Evolutionary conservation across 2,329 filamentous ascomycete genomes (phyloP).

Genomic region (Fonsecaea nubica): DNA sequence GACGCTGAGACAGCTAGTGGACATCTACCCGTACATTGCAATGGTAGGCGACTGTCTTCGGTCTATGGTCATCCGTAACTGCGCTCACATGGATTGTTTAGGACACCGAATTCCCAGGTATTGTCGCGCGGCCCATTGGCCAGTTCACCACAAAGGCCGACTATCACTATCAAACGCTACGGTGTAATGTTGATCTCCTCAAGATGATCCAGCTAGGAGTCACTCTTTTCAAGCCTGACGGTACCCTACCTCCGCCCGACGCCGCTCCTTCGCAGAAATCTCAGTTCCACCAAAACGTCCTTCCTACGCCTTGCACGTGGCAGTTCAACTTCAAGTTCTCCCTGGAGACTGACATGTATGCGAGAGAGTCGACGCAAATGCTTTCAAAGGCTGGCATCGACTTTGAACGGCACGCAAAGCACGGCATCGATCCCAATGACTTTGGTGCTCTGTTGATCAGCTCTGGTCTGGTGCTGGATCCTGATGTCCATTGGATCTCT

Average conservation of each 20-base stretch:
- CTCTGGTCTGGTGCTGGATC: constrained; percentile 85
- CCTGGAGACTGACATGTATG: constrained; percentile 95
- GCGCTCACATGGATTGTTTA: constrained; percentile 49
- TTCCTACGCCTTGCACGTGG: constrained; percentile 84
- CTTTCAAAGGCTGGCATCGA: constrained; percentile 91
- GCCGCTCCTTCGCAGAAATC: constrained; percentile 59
- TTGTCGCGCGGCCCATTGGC: constrained; percentile 94
- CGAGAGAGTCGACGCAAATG: constrained; percentile 90
- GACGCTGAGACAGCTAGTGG: constrained; percentile 78
- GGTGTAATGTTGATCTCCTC: constrained; percentile 95
- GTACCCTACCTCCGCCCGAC: constrained; percentile 77
- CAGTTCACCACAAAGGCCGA: constrained; percentile 93
- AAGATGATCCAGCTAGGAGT: constrained; percentile 98
- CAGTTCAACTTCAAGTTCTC: constrained; percentile 99
- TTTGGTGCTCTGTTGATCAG: constrained; percentile 91
- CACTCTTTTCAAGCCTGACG: constrained; percentile 88
- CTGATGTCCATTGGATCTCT: constrained; percentile 92
- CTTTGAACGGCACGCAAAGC: constrained; percentile 80
- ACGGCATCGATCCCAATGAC: constrained; percentile 86
- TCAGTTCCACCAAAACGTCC: constrained; percentile 52
- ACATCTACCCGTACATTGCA: constrained; percentile 93
- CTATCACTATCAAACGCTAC: constrained; percentile 97
- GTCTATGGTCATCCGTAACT: background rate
- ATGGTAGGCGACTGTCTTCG: constrained; percentile 69
- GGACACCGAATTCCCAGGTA: constrained; percentile 99